Conservation (phyloP, 2,329 filamentous ascomycete species). For the Botrytis porri region DNA sequence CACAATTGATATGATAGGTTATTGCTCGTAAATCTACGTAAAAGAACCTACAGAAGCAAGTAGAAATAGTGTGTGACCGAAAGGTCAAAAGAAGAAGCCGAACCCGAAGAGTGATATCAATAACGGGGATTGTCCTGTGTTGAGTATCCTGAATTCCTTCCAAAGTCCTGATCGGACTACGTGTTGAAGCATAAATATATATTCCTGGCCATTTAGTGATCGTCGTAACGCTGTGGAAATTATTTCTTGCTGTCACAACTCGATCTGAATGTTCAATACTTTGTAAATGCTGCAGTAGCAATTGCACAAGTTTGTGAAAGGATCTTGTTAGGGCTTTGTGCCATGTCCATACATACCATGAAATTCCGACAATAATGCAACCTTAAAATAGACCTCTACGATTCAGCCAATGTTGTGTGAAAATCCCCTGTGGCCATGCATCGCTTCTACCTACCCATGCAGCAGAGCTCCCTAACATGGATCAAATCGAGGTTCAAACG, state of each 20-base stretch:
- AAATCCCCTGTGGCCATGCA: neutral
- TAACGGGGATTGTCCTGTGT: neutral
- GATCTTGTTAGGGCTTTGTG: neutral
- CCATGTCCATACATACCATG: neutral
- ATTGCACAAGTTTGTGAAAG: neutral
- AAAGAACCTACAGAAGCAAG: neutral
- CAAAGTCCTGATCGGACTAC: neutral
- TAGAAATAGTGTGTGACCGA: neutral
- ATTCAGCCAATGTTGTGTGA: neutral
- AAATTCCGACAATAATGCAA: neutral
- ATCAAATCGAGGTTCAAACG: neutral
- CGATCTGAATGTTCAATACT: neutral
- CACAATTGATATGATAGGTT: neutral
- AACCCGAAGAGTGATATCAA: neutral
- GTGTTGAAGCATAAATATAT: neutral
- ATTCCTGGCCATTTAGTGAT: neutral
- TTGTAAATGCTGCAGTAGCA: neutral
- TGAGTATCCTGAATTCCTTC: neutral
- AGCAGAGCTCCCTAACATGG: neutral
- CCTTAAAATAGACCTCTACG: neutral
- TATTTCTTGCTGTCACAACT: neutral
- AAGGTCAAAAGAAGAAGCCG: neutral
- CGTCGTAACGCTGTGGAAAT: conserved; percentile 3
- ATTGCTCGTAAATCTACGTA: neutral
- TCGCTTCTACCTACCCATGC: neutral